Conservation (phyloP, 495 filamentous ascomycete species). For the Halenospora varia region DNA sequence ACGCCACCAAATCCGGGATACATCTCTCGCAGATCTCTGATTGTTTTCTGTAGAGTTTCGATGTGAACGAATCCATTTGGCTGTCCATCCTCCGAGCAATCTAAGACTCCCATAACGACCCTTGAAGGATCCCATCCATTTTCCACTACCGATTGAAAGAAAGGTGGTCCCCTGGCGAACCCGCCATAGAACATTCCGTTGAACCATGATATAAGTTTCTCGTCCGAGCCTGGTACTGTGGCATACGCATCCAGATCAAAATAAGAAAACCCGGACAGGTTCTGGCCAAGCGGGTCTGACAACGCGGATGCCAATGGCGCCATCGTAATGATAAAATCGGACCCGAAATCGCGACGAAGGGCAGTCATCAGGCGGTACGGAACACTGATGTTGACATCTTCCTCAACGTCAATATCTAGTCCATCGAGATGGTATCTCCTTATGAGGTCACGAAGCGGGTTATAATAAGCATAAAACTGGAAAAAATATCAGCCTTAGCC, state of each 20-base stretch:
- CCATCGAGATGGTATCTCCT: constrained; percentile 32
- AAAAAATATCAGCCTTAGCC: neutral
- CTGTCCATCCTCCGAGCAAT: constrained; percentile 31
- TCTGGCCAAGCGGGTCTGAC: constrained; percentile 25
- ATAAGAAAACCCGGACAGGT: constrained; percentile 40
- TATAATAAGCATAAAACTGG: constrained; percentile 38
- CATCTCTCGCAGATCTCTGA: constrained; percentile 20
- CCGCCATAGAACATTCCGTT: constrained; percentile 43
- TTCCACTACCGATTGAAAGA: constrained; percentile 33
- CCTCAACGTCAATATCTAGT: constrained; percentile 42
- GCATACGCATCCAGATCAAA: constrained; percentile 29
- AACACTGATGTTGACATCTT: constrained; percentile 28
- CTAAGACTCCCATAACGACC: constrained; percentile 37
- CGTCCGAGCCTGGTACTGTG: constrained; percentile 26
- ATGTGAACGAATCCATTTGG: constrained; percentile 30
- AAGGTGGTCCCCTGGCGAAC: constrained; percentile 29
- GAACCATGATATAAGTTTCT: constrained; percentile 31
- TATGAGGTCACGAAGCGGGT: constrained; percentile 32
- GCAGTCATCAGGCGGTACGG: constrained; percentile 32
- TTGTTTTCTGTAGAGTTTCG: constrained; percentile 15
- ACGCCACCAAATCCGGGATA: constrained; percentile 38
- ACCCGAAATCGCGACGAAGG: constrained; percentile 37
- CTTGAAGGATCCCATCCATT: constrained; percentile 34
- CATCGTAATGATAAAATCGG: constrained; percentile 40
- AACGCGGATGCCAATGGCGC: constrained; percentile 40